Percentiles rank a stretch among this genome's conserved stretches.
These are phyloP conservation scores for Quercus parvula DNA, from an alignment of 306 rosid genomes.

Conservation along the genomic window DNA sequence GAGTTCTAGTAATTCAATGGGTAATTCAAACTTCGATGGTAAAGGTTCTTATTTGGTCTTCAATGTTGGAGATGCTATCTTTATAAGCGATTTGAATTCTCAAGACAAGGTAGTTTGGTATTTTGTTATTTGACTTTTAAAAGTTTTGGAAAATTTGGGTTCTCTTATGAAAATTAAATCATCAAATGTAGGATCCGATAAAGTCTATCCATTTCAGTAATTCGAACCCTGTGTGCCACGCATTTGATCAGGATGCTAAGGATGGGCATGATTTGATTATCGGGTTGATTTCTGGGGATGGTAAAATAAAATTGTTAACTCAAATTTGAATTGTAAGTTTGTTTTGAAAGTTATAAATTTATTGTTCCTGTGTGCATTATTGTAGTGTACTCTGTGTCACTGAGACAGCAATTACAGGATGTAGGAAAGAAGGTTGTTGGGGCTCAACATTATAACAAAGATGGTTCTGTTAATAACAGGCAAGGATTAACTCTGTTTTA, in stretches of 20 bases:
- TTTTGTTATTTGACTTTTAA: not conserved
- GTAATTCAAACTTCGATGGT: slow-evolving; percentile 84
- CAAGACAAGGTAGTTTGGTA: slow-evolving; percentile 74
- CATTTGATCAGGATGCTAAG: slow-evolving; percentile 91
- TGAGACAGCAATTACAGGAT: slow-evolving; percentile 98
- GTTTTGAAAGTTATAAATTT: slow-evolving; percentile 32
- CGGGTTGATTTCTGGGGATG: slow-evolving; percentile 91
- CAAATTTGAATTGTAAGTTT: slow-evolving; percentile 6
- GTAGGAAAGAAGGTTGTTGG: slow-evolving; percentile 96
- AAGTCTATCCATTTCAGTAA: slow-evolving; percentile 93
- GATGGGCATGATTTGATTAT: slow-evolving; percentile 96
- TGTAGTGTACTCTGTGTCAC: slow-evolving; percentile 95
- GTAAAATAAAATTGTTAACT: slow-evolving; percentile 45
- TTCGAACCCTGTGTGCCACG: slow-evolving; percentile 83
- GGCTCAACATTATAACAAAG: slow-evolving; percentile 94
- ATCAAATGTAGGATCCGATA: slow-evolving; percentile 79
- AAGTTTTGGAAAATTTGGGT: slow-evolving; percentile 17
- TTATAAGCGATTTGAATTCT: slow-evolving; percentile 90
- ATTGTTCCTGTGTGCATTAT: slow-evolving; percentile 30
- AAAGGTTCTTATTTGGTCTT: slow-evolving; percentile 87
- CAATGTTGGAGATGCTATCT: slow-evolving; percentile 93
- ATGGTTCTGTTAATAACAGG: slow-evolving; percentile 92
- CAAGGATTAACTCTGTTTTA: slow-evolving; percentile 31
- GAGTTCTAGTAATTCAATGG: slow-evolving; percentile 58
- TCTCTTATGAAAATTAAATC: slow-evolving; percentile 33